A percentile compares a stretch with the other conserved stretches of the same genome.
Conservation (phyloP, 2,329 filamentous ascomycete species). For the Shiraia sp. region DNA sequence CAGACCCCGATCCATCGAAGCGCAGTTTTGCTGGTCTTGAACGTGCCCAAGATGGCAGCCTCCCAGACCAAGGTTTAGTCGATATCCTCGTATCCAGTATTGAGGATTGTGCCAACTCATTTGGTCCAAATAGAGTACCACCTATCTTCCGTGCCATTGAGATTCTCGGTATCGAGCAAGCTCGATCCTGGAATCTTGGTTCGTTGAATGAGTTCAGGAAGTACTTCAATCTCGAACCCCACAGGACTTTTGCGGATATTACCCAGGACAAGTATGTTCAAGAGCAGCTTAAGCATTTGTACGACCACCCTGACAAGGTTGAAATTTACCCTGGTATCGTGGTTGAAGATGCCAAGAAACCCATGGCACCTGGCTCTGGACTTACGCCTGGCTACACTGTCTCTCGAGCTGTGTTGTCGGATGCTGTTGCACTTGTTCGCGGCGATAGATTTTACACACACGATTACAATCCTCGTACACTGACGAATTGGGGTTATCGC, state of each 20-base stretch:
- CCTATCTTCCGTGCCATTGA: slow-evolving; percentile 74
- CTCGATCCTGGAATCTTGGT: slow-evolving; percentile 75
- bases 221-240: slow-evolving; percentile 76
- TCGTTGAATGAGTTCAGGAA: slow-evolving; percentile 84
- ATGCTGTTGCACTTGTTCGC: slow-evolving; percentile 77
- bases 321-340: slow-evolving; percentile 81
- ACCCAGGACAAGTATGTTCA: slow-evolving; percentile 75
- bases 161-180: slow-evolving; percentile 78
- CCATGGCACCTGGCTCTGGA: slow-evolving; percentile 70
- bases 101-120: slow-evolving; percentile 71
- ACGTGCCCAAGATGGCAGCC: slow-evolving; percentile 68
- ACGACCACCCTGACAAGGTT: slow-evolving; percentile 77
- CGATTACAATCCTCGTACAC: slow-evolving; percentile 70
- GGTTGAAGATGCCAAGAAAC: slow-evolving; percentile 73
- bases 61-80: slow-evolving; percentile 76
- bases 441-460: slow-evolving; percentile 78
- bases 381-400: slow-evolving; percentile 77
- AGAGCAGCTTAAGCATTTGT: slow-evolving; percentile 60
- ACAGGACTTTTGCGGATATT: slow-evolving; percentile 81
- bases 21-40: slow-evolving; percentile 69
- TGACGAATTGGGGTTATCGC: slow-evolving; percentile 85
- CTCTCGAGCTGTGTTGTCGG: slow-evolving; percentile 74
- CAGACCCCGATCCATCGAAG: slow-evolving; percentile 68
- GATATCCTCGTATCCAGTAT: slow-evolving; percentile 69
- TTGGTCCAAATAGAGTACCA: slow-evolving; percentile 70